Base-by-base conservation (phyloP, 306 rosid genomes). In the Castanospermum australe region DNA sequence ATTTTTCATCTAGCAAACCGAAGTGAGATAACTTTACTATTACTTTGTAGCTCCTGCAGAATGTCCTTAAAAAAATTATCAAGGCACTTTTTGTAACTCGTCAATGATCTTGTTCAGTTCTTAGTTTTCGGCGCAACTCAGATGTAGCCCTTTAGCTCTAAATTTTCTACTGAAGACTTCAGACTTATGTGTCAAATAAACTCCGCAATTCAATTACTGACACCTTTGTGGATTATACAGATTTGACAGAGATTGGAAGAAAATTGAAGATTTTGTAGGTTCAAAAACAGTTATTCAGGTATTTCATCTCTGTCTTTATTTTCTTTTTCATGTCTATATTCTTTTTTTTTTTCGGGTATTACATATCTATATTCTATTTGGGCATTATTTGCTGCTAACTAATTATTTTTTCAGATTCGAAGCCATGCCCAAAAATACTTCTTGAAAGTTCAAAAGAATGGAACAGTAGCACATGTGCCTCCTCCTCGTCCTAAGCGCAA, bases 401-500 rank as follows among this genome's bases (percentile, higher is more conserved):
- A 64, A 28, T 59, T 5, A 3, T 15, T 59, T 5, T 44, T 22
- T 45, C 92, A 94, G 98, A 94, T 94, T 77, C 84, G 98, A 56
- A 94, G 97, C 84, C 98, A 94, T 75, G 97, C 98, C 45, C 98
- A 94, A 82, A 94, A 92, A 56, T 94, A 94, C 80, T 94, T 94
- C 80, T 84, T 92, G 86, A 92, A 94, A 79, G 97, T 94, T 63
- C 98, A 94, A 65, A 92, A 92, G 90, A 94, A 88, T 65, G 97
- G 96, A 64, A 85, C 97, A 6, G 41, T 84, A 1, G 98, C 96
- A 10, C 98, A 94, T 73, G 98, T 94, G 38, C 98, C 98, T 89
- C 98, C 98, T 61, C 98, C 98, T 0, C 94, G 97, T 44, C 98
- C 98, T 12, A 94, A 94, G 89, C 97, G 97, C 83, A 94, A 90